These are phyloP conservation scores for Cryphonectria japonica DNA, from an alignment of 2,329 filamentous ascomycete species.

Conservation along the genomic window DNA sequence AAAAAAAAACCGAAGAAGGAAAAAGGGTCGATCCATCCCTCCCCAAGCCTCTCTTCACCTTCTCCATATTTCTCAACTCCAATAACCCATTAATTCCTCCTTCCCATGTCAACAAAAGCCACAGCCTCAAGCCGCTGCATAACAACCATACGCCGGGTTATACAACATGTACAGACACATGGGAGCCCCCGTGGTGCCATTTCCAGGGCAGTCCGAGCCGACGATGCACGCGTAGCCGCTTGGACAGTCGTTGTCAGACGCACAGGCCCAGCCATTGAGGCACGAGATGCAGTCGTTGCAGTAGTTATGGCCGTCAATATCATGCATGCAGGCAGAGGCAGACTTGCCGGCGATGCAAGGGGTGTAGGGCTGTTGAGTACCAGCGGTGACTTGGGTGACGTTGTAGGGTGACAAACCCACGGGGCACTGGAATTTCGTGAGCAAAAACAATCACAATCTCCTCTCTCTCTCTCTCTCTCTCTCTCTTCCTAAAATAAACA, in stretches of 20 bases:
- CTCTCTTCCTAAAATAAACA: not conserved
- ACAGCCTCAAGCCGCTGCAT: not conserved
- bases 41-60: too few relatives aligned
- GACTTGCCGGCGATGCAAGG: not conserved
- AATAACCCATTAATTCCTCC: not conserved
- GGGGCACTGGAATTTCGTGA: not conserved
- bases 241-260: not conserved
- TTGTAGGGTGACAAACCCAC: not conserved
- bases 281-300: conserved; percentile 13
- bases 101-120: not conserved
- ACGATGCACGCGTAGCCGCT: not conserved
- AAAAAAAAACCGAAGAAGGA: not conserved
- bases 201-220: conserved; percentile 2
- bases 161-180: conserved; percentile 18
- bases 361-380: conserved; percentile 3
- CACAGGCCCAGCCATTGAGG: conserved; percentile 4
- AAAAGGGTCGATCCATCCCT: not conserved
- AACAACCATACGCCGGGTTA: not conserved
- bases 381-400: not conserved
- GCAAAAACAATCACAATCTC: not conserved
- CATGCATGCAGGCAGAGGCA: conserved; percentile 1
- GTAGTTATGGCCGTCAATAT: conserved; percentile 5
- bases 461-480: not conserved
- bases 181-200: conserved; percentile 5
- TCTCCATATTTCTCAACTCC: too few relatives aligned